Conservation (phyloP, 768 basidiomycete species). For the Pilatotrama ljubarskyi region DNA sequence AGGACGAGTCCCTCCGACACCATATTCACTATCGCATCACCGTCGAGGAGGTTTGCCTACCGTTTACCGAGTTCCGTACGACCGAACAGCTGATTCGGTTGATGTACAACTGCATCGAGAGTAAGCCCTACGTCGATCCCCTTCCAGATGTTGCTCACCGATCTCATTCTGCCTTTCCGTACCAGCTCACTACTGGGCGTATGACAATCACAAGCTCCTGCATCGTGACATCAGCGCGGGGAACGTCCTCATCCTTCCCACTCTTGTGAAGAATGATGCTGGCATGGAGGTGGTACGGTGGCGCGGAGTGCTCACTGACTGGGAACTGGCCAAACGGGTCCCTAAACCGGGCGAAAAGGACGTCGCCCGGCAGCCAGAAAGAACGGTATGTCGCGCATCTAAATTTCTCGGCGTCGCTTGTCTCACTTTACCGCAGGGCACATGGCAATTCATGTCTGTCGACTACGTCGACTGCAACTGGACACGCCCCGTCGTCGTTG, state of each 20-base stretch:
- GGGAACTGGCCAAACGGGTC: neutral
- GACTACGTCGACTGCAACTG: too few species aligned
- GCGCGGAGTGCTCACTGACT: neutral
- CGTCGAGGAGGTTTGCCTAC: too few species aligned
- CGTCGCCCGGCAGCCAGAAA: neutral
- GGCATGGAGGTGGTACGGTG: neutral
- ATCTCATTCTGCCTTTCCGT: neutral
- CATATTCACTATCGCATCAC: too few species aligned
- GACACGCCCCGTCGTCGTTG: neutral
- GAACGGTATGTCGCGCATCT: neutral
- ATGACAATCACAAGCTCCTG: too few species aligned
- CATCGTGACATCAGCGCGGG: too few species aligned
- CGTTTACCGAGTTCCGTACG: neutral
- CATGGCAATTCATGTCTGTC: neutral
- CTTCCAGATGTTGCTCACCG: too few species aligned
- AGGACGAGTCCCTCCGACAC: constrained; percentile 5
- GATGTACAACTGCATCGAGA: neutral
- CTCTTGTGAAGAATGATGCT: neutral
- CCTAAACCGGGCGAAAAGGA: neutral
- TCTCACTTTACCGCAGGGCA: neutral
- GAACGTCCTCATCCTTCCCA: too few species aligned
- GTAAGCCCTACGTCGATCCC: neutral
- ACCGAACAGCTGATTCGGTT: neutral
- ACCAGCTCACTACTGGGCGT: too few species aligned
- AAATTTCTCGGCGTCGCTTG: neutral